Evolutionary conservation across 768 basidiomycete genomes (phyloP).

Genomic region (Cyclocybe aegerita): DNA sequence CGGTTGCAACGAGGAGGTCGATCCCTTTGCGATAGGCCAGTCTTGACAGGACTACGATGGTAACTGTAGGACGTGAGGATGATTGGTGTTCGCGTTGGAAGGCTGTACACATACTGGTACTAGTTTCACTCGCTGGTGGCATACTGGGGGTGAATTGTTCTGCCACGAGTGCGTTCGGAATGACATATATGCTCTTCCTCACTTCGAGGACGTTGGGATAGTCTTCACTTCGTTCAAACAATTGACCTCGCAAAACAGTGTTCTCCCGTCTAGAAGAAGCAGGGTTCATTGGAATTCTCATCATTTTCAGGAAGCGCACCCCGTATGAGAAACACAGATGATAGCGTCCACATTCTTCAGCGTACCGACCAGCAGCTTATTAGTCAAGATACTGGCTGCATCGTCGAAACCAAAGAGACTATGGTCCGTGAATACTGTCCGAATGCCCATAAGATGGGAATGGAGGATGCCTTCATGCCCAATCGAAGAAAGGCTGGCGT

Average conservation of each 20-base stretch:
- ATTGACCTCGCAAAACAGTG: conserved; percentile 82
- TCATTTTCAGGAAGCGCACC: conserved; percentile 48
- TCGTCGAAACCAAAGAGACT: conserved; percentile 96
- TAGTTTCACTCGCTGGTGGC: conserved; percentile 47
- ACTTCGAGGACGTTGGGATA: conserved; percentile 45
- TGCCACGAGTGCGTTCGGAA: conserved; percentile 89
- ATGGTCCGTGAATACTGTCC: conserved; percentile 96
- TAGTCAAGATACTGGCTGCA: conserved; percentile 95
- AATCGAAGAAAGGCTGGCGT: conserved; percentile 86
- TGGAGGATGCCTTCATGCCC: conserved; percentile 94
- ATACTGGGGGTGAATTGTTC: conserved; percentile 79
- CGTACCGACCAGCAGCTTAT: conserved; percentile 87
- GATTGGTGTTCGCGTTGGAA: neutral
- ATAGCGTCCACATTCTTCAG: conserved; percentile 91
- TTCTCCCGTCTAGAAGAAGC: conserved; percentile 82
- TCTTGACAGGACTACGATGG: conserved; percentile 87
- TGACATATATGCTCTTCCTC: conserved; percentile 76
- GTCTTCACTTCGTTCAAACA: conserved; percentile 56
- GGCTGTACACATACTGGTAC: conserved; percentile 35
- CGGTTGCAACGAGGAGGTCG: conserved; percentile 90
- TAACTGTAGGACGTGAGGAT: conserved; percentile 52
- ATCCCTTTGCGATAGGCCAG: conserved; percentile 96
- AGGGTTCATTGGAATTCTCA: neutral
- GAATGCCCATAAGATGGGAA: conserved; percentile 80
- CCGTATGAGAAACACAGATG: conserved; percentile 96